Conservation (phyloP, 768 basidiomycete genomes). For the Pisolithus marmoratus region DNA sequence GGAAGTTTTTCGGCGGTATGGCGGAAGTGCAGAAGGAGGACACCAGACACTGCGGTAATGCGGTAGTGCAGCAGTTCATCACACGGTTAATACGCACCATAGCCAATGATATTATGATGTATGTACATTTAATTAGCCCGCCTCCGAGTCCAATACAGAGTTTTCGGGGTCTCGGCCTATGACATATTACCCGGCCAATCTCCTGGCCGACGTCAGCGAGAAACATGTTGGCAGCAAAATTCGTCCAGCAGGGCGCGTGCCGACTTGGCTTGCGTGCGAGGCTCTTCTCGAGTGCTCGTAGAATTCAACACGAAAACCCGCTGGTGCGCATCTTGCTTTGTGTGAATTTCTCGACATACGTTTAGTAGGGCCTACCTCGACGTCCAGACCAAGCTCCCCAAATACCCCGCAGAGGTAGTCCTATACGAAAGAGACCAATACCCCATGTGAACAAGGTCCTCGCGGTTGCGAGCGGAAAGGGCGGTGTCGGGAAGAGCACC, state of each 20-base stretch:
- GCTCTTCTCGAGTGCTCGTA: constrained; percentile 12
- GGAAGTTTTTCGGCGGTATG: too few relatives aligned
- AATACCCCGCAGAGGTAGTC: constrained; percentile 54
- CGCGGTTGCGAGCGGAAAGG: constrained; percentile 88
- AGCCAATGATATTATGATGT: too few relatives aligned
- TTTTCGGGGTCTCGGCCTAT: too few relatives aligned
- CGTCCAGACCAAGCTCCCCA: constrained; percentile 42
- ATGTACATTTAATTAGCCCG: too few relatives aligned
- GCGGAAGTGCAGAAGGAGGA: too few relatives aligned
- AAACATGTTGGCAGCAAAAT: not conserved
- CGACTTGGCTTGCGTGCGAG: constrained; percentile 3
- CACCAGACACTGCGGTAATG: too few relatives aligned
- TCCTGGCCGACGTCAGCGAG: too few relatives aligned
- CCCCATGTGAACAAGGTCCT: constrained; percentile 76
- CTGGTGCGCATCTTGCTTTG: constrained; percentile 33
- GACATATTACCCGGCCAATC: too few relatives aligned
- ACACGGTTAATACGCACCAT: too few relatives aligned
- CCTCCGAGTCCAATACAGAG: too few relatives aligned
- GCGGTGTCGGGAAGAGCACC: constrained; percentile 94
- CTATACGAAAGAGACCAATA: constrained; percentile 50
- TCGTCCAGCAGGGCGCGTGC: not conserved
- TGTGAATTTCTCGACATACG: constrained; percentile 7
- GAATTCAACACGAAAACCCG: constrained; percentile 47
- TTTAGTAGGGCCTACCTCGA: constrained; percentile 29
- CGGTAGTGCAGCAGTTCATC: too few relatives aligned